Evolutionary conservation across 225 moss, liverwort and hornwort species (phyloP).

Genomic region (Pleurozium schreberi): DNA sequence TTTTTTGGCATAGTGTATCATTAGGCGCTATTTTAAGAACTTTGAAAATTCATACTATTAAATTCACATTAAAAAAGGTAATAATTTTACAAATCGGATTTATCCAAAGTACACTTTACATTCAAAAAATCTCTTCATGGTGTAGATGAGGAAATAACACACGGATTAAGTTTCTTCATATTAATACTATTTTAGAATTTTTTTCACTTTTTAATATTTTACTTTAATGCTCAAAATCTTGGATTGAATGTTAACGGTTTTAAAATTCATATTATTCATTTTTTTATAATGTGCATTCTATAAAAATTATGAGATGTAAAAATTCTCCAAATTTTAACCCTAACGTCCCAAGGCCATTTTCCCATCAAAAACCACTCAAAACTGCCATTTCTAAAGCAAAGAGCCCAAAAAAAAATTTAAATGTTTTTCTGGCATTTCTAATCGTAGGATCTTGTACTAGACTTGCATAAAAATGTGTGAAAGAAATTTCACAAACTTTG

Average conservation of each 20-base stretch:
- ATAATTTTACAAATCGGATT: rapidly evolving
- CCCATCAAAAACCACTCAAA: too few species aligned
- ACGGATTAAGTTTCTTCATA: too few species aligned
- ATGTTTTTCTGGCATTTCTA: too few species aligned
- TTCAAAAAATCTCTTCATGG: background rate
- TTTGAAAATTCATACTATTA: too few species aligned
- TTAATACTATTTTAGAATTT: background rate
- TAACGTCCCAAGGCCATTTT: too few species aligned
- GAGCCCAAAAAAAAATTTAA: too few species aligned
- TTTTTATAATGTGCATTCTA: background rate
- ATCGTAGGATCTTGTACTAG: too few species aligned
- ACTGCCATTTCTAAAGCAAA: too few species aligned
- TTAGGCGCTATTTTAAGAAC: rapidly evolving
- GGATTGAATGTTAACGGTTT: background rate
- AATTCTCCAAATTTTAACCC: too few species aligned
- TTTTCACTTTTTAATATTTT: background rate
- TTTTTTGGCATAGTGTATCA: background rate
- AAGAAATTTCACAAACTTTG: too few species aligned
- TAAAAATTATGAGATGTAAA: background rate
- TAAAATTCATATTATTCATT: background rate
- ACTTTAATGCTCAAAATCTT: background rate
- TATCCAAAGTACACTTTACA: background rate
- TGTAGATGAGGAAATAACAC: background rate
- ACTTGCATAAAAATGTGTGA: too few species aligned
- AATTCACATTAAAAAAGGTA: rapidly evolving